phyloP scores from a whole-genome alignment of 2,329 filamentous ascomycete species.

The Conoideocrella luteorostrata region DNA sequence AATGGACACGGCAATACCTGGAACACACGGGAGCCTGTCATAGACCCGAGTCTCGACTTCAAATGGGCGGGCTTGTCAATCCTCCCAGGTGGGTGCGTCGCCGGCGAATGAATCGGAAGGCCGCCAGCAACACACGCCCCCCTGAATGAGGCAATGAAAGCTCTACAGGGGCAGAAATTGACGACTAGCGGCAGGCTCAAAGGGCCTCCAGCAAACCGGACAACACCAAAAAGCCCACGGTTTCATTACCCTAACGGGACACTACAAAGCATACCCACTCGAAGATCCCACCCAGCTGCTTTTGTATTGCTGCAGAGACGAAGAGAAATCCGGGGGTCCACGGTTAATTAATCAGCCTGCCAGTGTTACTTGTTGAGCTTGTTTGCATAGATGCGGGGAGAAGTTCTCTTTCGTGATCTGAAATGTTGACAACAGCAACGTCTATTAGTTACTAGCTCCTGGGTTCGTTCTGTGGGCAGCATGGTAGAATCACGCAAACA shows the following conservation, averaged over 20 bases:
- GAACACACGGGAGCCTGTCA: slow-evolving; percentile 1
- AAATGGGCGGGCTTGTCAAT: neutral
- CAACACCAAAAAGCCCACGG: neutral
- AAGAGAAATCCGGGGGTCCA: neutral
- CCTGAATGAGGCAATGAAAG: slow-evolving; percentile 1
- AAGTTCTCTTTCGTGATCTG: neutral
- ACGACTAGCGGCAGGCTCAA: too few species aligned
- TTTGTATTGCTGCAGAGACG: slow-evolving; percentile 3
- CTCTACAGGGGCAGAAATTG: neutral
- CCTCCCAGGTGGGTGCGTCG: slow-evolving; percentile 1
- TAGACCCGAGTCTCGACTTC: slow-evolving; percentile 4
- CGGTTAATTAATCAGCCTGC: too few species aligned
- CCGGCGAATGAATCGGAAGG: slow-evolving; percentile 8
- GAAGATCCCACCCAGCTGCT: slow-evolving; percentile 3
- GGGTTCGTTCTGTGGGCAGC: too few species aligned
- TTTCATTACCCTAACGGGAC: neutral
- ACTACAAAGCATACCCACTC: neutral
- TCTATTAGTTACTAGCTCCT: too few species aligned
- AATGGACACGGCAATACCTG: neutral
- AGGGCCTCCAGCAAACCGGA: slow-evolving; percentile 1
- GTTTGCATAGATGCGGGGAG: slow-evolving; percentile 2
- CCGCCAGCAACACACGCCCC: slow-evolving; percentile 6
- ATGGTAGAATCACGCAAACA: too few species aligned
- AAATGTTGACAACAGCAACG: neutral
- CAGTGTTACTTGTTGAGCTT: too few species aligned